Conservation (phyloP, 2,329 filamentous ascomycete species). For the Emergomyces orientalis region DNA sequence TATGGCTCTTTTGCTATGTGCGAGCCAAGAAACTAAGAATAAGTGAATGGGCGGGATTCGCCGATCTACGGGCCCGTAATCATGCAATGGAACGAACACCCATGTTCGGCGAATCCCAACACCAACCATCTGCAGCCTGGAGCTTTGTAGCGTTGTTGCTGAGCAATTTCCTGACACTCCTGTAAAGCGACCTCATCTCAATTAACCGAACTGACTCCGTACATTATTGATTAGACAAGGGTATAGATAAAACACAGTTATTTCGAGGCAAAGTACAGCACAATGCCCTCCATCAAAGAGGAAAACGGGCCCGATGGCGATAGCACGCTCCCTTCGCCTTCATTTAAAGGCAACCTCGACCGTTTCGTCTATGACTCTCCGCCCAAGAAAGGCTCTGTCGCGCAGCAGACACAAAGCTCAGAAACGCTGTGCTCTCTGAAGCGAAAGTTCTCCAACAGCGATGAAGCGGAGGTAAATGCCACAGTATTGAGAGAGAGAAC, state of each 20-base stretch:
- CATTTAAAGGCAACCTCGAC: slow-evolving; percentile 6
- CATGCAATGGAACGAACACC: too few species aligned
- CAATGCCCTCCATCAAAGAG: not conserved
- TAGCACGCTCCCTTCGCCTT: not conserved
- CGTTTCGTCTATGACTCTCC: slow-evolving; percentile 8
- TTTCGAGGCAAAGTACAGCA: not conserved
- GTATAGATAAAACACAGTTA: not conserved
- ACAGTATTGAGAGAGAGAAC: not conserved
- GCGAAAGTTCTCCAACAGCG: slow-evolving; percentile 4
- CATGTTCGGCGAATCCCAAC: too few species aligned
- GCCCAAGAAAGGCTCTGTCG: not conserved
- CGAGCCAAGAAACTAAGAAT: too few species aligned
- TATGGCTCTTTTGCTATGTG: too few species aligned
- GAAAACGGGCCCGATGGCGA: not conserved
- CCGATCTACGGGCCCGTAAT: too few species aligned
- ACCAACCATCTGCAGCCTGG: too few species aligned
- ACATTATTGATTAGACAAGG: not conserved
- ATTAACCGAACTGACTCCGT: not conserved
- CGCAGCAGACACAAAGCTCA: not conserved
- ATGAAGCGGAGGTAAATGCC: not conserved
- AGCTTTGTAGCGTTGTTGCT: too few species aligned
- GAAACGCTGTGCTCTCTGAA: not conserved
- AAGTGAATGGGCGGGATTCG: too few species aligned
- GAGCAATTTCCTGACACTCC: too few species aligned
- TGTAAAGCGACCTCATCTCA: too few species aligned